Base-by-base conservation (phyloP, 1,284 basidiomycete species). In the Ganoderma leucocontextum region DNA sequence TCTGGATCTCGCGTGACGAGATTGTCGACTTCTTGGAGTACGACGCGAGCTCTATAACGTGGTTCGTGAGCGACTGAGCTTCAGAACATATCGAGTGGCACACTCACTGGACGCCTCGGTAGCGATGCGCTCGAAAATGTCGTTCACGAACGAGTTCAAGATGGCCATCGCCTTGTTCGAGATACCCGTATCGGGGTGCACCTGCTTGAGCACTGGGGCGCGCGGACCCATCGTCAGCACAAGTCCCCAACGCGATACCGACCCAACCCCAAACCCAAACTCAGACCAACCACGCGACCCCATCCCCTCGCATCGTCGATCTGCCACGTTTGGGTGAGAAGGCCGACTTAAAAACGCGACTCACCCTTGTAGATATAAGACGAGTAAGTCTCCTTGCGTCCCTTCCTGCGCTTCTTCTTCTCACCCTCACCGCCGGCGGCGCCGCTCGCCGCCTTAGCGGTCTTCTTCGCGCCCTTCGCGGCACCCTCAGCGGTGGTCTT, bases 101-200 rank as follows among this genome's bases (percentile, higher is more conserved):
- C 13, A 70, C 68, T 39, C 29, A 91, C 88, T 95, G 74, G 92
- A 94, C 17, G 94, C 95, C 81, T 98, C 96, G 52, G 88, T 89
- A 17, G 96, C 95, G 76, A 97, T 95, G 62, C 95, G 92, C 84
- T 97, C 95, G 74, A 97, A 97, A 82, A 97, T 95, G 75, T 96
- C 95, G 74, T 95, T 95, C 77, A 96, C 94, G 72, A 96, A 96
- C 66, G 92, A 95, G 88, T 97, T 97, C 60, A 98, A 84, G 78
- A 98, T 94, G 67, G 92, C 90, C 96, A 98, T 98, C 53, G 95
- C 96, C 87, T 97, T 98, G 90, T 97, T 97, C 70, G 94, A 93
- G 82, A 97, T 97, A 90, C 96, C 96, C 73, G 95, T 97, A 80
- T 98, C 96, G 67, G 96, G 96, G 86, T 98, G 96, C 70, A 98